phyloP scores from a whole-genome alignment of 768 basidiomycete species.

The Amanita brunnescens region DNA sequence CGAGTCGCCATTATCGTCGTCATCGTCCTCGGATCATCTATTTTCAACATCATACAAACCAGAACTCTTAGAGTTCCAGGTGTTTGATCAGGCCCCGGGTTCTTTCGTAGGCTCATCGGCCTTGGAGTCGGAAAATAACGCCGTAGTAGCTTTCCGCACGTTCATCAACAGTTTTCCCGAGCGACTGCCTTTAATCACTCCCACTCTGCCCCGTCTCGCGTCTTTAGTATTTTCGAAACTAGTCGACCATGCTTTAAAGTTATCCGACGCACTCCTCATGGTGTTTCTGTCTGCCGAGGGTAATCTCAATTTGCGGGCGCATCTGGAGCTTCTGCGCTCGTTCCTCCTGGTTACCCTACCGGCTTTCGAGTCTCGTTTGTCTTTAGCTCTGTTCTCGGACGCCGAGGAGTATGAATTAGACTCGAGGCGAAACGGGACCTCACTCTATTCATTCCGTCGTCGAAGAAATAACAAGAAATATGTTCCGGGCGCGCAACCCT shows the following conservation, averaged over 20 bases:
- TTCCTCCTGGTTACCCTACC: conserved; percentile 69
- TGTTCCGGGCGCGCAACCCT: conserved; percentile 25
- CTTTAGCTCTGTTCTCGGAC: conserved; percentile 72
- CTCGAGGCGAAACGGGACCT: conserved; percentile 23
- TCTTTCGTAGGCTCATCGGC: conserved; percentile 19
- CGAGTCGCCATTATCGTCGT: neutral
- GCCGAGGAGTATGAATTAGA: conserved; percentile 40
- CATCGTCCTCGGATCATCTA: neutral
- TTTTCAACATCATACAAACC: conserved; percentile 19
- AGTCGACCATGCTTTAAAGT: conserved; percentile 46
- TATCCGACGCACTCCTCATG: conserved; percentile 59
- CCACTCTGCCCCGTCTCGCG: conserved; percentile 54
- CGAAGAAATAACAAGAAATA: conserved; percentile 18
- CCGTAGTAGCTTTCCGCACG: conserved; percentile 24
- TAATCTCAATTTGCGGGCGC: conserved; percentile 59
- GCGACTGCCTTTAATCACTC: conserved; percentile 50
- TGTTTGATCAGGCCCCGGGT: conserved; percentile 67
- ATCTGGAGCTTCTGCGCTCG: conserved; percentile 61
- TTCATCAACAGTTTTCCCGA: conserved; percentile 55
- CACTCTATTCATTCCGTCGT: conserved; percentile 25
- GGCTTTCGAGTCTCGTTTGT: conserved; percentile 63
- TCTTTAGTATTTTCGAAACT: conserved; percentile 56
- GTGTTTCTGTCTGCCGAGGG: conserved; percentile 57
- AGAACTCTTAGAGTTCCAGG: conserved; percentile 35
- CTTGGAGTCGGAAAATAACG: conserved; percentile 18